Evolutionary conservation across 1,284 basidiomycete species (phyloP).

Genomic region (Porogramme epimiltina): DNA sequence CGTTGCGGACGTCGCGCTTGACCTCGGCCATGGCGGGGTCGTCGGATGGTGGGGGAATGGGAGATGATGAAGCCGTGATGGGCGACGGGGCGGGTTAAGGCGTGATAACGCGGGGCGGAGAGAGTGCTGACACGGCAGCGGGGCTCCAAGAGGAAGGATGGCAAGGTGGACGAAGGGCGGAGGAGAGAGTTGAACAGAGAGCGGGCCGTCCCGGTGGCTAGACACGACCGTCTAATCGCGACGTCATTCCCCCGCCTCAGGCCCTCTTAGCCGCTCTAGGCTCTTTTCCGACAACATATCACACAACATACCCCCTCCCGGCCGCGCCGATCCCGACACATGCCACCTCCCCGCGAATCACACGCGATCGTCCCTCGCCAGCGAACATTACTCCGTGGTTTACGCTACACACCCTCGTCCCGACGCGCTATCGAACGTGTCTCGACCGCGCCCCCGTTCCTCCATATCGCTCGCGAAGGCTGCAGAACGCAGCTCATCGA

Average conservation of each 20-base stretch:
- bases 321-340: constrained; percentile 11
- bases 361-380: constrained; percentile 4
- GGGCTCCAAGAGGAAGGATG: background rate
- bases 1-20: constrained; percentile 76
- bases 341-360: background rate
- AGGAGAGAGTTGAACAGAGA: background rate
- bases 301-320: background rate
- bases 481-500: too few species aligned
- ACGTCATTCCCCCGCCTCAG: constrained; percentile 11
- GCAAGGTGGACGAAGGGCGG: constrained; percentile 1
- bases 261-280: background rate
- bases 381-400: constrained; percentile 14
- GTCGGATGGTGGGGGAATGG: constrained; percentile 2
- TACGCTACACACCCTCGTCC: constrained; percentile 8
- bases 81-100: background rate
- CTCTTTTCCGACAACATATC: constrained; percentile 4
- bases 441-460: constrained; percentile 1
- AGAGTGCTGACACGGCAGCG: background rate
- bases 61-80: constrained; percentile 4
- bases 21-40: constrained; percentile 35
- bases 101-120: background rate
- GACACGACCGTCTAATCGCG: background rate
- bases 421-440: background rate
- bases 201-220: background rate
- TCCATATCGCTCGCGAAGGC: background rate